Evolutionary conservation across 768 basidiomycete species (phyloP).

Genomic region (Podaxis pistillaris): DNA sequence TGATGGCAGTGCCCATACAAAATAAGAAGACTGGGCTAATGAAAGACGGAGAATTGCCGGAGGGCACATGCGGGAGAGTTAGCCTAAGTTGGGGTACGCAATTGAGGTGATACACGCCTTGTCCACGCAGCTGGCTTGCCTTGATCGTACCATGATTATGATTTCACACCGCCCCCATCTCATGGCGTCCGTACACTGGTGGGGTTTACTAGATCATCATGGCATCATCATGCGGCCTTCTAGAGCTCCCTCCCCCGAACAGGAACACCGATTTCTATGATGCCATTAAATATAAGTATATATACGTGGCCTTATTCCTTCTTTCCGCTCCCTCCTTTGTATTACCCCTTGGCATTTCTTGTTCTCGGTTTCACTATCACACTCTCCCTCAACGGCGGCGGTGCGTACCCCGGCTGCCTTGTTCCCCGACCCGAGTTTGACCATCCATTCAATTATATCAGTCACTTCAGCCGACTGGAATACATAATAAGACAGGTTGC

Average conservation of each 20-base stretch:
- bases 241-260: not conserved
- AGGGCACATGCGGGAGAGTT: not conserved
- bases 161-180: not conserved
- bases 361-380: not conserved
- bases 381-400: not conserved
- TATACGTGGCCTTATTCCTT: not conserved
- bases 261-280: not conserved
- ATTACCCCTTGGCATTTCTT: not conserved
- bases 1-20: not conserved
- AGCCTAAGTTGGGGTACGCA: not conserved
- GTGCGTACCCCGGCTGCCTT: not conserved
- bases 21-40: not conserved
- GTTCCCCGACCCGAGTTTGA: not conserved
- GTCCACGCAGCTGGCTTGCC: not conserved
- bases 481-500: constrained; percentile 6
- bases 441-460: not conserved
- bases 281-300: not conserved
- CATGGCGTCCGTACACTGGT: not conserved
- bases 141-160: not conserved
- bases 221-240: not conserved
- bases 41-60: constrained; percentile 4
- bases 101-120: constrained; percentile 6
- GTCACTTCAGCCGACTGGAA: not conserved
- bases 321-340: not conserved
- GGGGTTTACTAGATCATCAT: not conserved